Percentiles rank a stretch among this genome's conserved stretches.
Evolutionary conservation across 2,329 filamentous ascomycete genomes (phyloP).

Genomic region (Aureobasidium sp.): DNA sequence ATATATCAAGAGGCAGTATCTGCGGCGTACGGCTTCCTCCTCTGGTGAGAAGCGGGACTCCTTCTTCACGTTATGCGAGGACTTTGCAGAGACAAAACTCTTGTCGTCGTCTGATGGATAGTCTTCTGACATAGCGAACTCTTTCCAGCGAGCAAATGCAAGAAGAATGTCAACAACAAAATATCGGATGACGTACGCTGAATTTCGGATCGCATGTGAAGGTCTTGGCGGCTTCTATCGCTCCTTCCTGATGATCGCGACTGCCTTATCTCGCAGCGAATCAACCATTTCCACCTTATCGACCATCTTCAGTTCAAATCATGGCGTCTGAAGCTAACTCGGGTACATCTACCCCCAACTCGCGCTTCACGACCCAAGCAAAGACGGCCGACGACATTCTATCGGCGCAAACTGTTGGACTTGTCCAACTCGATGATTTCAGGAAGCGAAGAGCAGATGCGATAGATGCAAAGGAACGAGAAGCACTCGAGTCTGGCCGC

Average conservation of each 20-base stretch:
- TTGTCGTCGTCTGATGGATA: conserved; percentile 12
- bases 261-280: neutral
- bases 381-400: conserved; percentile 72
- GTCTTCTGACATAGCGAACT: conserved; percentile 1
- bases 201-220: neutral
- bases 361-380: conserved; percentile 65
- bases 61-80: neutral
- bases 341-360: conserved; percentile 18
- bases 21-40: conserved; percentile 32
- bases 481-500: conserved; percentile 2
- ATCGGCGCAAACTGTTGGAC: conserved; percentile 78
- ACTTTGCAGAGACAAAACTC: conserved; percentile 12
- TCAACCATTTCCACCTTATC: neutral
- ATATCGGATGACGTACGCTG: neutral
- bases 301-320: conserved; percentile 2
- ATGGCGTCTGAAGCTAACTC: conserved; percentile 12
- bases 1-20: neutral
- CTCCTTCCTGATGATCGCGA: neutral
- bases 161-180: neutral
- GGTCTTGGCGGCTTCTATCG: neutral
- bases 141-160: neutral
- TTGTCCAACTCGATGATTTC: conserved; percentile 87
- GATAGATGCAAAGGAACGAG: conserved; percentile 60
- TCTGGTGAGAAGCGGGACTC: conserved; percentile 29
- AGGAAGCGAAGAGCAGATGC: conserved; percentile 92